Evolutionary conservation across 2,329 filamentous ascomycete species (phyloP).

Genomic region (Fusarium pilosicola): DNA sequence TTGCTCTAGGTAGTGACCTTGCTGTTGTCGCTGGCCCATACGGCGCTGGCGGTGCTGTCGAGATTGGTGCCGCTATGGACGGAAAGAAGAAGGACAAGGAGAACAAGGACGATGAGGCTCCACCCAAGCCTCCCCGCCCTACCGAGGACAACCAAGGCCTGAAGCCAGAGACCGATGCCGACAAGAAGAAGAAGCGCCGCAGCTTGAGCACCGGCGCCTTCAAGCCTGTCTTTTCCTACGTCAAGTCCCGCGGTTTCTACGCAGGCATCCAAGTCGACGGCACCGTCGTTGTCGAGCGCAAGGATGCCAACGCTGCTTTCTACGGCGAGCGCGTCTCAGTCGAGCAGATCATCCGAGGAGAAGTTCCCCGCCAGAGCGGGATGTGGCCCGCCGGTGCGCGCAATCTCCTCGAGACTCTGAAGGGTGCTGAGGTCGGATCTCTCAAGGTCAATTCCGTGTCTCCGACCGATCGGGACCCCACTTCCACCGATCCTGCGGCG

Average conservation of each 20-base stretch:
- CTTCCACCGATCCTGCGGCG: constrained; percentile 11
- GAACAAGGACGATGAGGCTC: constrained; percentile 39
- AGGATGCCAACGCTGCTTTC: constrained; percentile 88
- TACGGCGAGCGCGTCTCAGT: constrained; percentile 71
- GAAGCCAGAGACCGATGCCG: constrained; percentile 37
- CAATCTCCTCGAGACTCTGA: constrained; percentile 45
- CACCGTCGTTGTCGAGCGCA: constrained; percentile 84
- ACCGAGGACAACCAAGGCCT: constrained; percentile 34
- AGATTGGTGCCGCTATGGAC: constrained; percentile 57
- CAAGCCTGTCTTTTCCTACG: constrained; percentile 70
- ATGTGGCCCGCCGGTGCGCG: constrained; percentile 50
- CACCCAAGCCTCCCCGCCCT: constrained; percentile 20
- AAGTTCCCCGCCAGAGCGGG: constrained; percentile 43
- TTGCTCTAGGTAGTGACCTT: constrained; percentile 81
- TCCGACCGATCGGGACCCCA: constrained; percentile 5
- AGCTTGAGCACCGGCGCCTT: constrained; percentile 44
- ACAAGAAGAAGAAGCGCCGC: constrained; percentile 45
- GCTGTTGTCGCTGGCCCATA: constrained; percentile 76
- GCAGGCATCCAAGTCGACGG: constrained; percentile 89
- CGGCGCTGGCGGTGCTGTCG: constrained; percentile 77
- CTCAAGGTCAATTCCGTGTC: constrained; percentile 27
- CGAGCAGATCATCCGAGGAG: constrained; percentile 60
- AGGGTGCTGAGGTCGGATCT: constrained; percentile 47
- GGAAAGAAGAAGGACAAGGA: constrained; percentile 63
- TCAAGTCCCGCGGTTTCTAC: constrained; percentile 90